A percentile compares a stretch with the other conserved stretches of the same genome.
Conservation (phyloP, 2,329 filamentous ascomycete species). For the Cercospora zeina region DNA sequence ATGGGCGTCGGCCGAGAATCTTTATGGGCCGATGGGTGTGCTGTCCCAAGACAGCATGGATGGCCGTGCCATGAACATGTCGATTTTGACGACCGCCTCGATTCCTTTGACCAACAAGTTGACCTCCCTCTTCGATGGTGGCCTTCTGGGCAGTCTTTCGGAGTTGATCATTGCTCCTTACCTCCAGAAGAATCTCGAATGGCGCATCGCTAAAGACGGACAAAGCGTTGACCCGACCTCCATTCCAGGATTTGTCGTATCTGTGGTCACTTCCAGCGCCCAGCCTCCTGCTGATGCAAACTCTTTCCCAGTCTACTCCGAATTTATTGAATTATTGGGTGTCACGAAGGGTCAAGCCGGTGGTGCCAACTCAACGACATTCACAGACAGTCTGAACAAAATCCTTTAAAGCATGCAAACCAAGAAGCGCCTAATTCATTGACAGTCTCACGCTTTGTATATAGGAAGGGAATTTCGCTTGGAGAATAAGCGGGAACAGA, state of each 20-base stretch:
- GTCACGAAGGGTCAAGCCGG: conserved; percentile 29
- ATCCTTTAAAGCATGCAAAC: not conserved
- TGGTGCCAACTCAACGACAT: conserved; percentile 22
- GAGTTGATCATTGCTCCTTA: conserved; percentile 36
- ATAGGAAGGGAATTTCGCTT: not conserved
- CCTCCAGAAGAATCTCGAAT: conserved; percentile 39
- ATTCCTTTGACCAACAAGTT: conserved; percentile 51
- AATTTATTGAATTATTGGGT: conserved; percentile 31
- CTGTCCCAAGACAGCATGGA: conserved; percentile 25
- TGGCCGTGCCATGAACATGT: conserved; percentile 8
- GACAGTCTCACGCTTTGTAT: conserved; percentile 9
- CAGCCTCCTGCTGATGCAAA: conserved; percentile 35
- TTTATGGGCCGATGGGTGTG: conserved; percentile 62
- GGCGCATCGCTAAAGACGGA: conserved; percentile 40
- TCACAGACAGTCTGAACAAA: not conserved
- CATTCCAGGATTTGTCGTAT: conserved; percentile 44
- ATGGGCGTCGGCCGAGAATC: conserved; percentile 57
- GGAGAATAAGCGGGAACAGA: not conserved
- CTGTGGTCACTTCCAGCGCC: conserved; percentile 44
- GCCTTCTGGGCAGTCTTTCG: conserved; percentile 38
- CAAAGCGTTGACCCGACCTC: conserved; percentile 37
- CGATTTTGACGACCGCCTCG: conserved; percentile 36
- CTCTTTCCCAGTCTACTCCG: conserved; percentile 42
- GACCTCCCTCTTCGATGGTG: conserved; percentile 36
- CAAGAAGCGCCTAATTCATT: not conserved